Percentiles rank a stretch among this genome's conserved stretches.
Conservation (phyloP, 2,329 filamentous ascomycete genomes). For the Ophiostoma triangulosporum region DNA sequence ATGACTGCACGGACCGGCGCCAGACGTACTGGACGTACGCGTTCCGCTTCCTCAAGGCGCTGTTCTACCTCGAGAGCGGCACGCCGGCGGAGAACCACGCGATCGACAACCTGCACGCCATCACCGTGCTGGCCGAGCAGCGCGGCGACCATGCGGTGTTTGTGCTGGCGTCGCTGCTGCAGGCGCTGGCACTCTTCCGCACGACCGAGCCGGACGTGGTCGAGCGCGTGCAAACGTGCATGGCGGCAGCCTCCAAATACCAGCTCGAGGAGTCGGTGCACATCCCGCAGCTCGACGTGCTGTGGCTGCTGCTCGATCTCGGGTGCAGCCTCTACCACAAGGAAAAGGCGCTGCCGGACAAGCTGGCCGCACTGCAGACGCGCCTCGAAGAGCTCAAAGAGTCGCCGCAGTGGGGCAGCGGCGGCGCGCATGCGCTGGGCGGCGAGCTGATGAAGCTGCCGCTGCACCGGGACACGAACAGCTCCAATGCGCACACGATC, state of each 20-base stretch:
- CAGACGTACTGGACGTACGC: slow-evolving; percentile 67
- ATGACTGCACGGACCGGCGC: slow-evolving; percentile 51
- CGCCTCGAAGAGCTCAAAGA: slow-evolving; percentile 43
- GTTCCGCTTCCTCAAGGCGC: slow-evolving; percentile 59
- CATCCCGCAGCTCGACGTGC: slow-evolving; percentile 51
- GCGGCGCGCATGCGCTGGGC: slow-evolving; percentile 21
- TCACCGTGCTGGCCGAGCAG: slow-evolving; percentile 44
- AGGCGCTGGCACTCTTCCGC: slow-evolving; percentile 56
- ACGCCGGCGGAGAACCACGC: slow-evolving; percentile 48
- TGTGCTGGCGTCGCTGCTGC: slow-evolving; percentile 51
- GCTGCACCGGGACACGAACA: slow-evolving; percentile 34
- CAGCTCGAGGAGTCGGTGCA: slow-evolving; percentile 52
- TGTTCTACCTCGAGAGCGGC: slow-evolving; percentile 50
- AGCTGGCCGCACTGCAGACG: slow-evolving; percentile 48
- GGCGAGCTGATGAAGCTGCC: slow-evolving; percentile 41
- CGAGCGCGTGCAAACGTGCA: slow-evolving; percentile 57
- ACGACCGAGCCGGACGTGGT: slow-evolving; percentile 49
- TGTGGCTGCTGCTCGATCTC: slow-evolving; percentile 56
- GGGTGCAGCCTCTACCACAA: slow-evolving; percentile 55
- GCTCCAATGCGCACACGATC: slow-evolving; percentile 32
- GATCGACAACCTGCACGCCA: slow-evolving; percentile 54
- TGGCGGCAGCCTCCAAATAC: slow-evolving; percentile 59
- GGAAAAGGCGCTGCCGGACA: slow-evolving; percentile 40
- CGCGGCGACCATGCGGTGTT: slow-evolving; percentile 50
- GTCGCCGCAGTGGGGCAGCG: slow-evolving; percentile 28